These are phyloP conservation scores for Penicillium hordei DNA, from an alignment of 2,329 filamentous ascomycete species.

Conservation along the genomic window DNA sequence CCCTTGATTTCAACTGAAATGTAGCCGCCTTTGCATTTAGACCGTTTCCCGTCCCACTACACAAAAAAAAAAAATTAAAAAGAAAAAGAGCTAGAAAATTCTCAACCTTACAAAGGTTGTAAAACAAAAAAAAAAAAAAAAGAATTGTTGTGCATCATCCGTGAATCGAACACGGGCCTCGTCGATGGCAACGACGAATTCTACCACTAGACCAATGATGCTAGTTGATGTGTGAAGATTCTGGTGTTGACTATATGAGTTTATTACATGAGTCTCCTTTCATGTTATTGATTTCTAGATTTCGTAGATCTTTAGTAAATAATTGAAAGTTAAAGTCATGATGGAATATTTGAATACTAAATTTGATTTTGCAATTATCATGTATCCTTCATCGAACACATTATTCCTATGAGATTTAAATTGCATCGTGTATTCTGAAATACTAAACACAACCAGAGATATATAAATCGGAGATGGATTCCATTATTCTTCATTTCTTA, in stretches of 20 bases:
- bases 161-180: constrained; percentile 50
- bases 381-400: neutral
- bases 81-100: no score
- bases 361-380: neutral
- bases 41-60: neutral
- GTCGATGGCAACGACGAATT: constrained; percentile 44
- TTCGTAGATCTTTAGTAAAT: neutral
- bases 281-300: no score
- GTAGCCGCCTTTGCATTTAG: neutral
- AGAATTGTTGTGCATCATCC: constrained; percentile 41
- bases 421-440: accelerated
- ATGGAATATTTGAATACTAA: no score
- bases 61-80: neutral
- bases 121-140: constrained; percentile 9
- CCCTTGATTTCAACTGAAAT: neutral
- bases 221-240: constrained; percentile 18
- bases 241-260: neutral
- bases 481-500: no score
- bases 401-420: accelerated
- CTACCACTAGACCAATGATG: constrained; percentile 47
- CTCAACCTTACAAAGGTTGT: neutral
- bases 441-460: no score
- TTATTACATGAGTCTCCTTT: no score
- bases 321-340: neutral
- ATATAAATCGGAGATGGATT: neutral